Conservation (phyloP, 169 alveolate genomes). For the Plasmodium knowlesi region DNA sequence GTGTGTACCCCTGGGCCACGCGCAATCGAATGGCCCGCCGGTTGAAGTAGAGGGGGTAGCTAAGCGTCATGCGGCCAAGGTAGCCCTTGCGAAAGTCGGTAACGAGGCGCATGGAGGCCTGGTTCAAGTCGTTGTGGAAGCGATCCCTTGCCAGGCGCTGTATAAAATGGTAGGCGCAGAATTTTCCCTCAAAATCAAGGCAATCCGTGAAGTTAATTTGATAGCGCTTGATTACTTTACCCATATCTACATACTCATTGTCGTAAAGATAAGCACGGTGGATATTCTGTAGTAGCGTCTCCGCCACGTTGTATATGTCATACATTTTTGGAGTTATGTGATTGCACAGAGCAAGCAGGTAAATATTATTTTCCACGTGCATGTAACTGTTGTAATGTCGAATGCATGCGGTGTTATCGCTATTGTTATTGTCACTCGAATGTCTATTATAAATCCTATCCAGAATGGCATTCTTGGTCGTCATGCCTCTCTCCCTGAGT, state of each 20-base stretch:
- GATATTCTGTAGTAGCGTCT: conserved; percentile 38
- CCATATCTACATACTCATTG: conserved; percentile 52
- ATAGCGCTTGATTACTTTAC: conserved; percentile 36
- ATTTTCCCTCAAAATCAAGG: conserved; percentile 35
- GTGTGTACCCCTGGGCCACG: background rate
- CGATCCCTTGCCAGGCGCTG: conserved; percentile 77
- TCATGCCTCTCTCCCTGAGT: conserved; percentile 26
- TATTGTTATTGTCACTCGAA: background rate
- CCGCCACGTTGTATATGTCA: conserved; percentile 69
- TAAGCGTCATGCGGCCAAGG: conserved; percentile 84
- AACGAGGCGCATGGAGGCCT: conserved; percentile 85
- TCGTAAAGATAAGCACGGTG: conserved; percentile 46
- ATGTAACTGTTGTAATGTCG: conserved; percentile 49
- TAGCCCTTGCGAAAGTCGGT: conserved; percentile 85
- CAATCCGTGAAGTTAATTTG: conserved; percentile 54
- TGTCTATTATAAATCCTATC: conserved; percentile 39
- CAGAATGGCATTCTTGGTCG: conserved; percentile 38
- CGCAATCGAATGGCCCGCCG: conserved; percentile 43
- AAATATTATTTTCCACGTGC: conserved; percentile 71
- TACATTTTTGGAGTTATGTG: conserved; percentile 71
- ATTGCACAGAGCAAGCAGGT: conserved; percentile 66
- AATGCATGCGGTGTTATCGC: conserved; percentile 24
- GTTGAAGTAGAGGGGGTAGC: conserved; percentile 81
- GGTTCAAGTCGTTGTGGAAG: conserved; percentile 77
- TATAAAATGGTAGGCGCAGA: conserved; percentile 61